Base-by-base conservation (phyloP, 1,139 yeast genomes). In the Lodderomyces jiufengensis region DNA sequence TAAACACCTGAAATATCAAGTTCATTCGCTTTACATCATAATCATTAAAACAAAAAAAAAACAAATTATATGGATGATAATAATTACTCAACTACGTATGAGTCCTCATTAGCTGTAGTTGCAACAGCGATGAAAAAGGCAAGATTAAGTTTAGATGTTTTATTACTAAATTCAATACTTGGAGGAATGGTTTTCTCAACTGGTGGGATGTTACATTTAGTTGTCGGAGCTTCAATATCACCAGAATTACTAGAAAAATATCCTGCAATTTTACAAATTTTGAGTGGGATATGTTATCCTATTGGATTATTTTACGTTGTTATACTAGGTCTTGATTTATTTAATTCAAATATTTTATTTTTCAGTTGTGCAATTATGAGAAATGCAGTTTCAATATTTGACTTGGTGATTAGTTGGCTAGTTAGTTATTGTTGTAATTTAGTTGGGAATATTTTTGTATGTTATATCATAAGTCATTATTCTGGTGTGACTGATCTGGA, bases 111-210 rank as follows among this genome's bases (percentile, higher is more conserved):
- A 35, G 92, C 92, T 0, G 82, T 82, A 33, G 88, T 84, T 23
- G 94, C 94, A 6, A 84, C 92, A 0, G 70, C 86, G 2, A 84
- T 83, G 92, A 84, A 84, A 54, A 84, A 84, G 51, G 75, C 90
- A 2, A 68, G 94, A 51, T 68, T 82, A 16, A 69, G 78, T 40
- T 45, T 78, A 5, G 80, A 78, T 41, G 69, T 79, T 2, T 55
- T 84, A 21, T 46, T 77, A 0, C 51, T 83, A 23, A 83, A 83
- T 52, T 76, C 88, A 1, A 54, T 84, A 9, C 58, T 82, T 45
- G 95, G 90, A 2, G 95, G 90, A 0, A 50, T 82, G 1, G 54
- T 84, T 9, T 84, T 85, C 54, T 59, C 82, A 21, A 62, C 80
- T 2, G 95, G 95, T 9, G 87, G 92, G 0, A 78, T 84, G 84